Conservation (phyloP, 2,329 filamentous ascomycete species). For the Geosmithia putterillii region DNA sequence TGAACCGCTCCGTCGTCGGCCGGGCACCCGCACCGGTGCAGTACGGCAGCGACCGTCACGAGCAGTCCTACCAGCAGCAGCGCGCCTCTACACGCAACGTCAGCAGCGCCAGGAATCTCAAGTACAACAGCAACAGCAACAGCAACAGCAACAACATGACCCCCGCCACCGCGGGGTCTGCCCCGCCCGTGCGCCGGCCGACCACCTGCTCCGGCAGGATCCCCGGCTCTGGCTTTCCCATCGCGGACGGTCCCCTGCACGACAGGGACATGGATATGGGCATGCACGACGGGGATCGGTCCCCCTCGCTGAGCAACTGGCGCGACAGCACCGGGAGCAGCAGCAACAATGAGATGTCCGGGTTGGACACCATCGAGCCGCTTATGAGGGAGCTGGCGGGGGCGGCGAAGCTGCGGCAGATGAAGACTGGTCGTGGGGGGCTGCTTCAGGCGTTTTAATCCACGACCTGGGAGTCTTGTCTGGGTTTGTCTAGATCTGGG, state of each 20-base stretch:
- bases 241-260: too few relatives aligned
- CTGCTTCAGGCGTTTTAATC: neutral
- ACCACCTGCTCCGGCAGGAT: constrained; percentile 11
- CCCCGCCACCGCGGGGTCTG: constrained; percentile 9
- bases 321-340: constrained; percentile 6
- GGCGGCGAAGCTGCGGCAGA: constrained; percentile 11
- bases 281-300: too few relatives aligned
- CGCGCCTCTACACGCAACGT: too few relatives aligned
- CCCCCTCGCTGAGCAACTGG: too few relatives aligned
- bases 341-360: constrained; percentile 16
- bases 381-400: constrained; percentile 30
- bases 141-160: neutral
- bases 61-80: too few relatives aligned
- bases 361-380: constrained; percentile 28
- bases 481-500: neutral
- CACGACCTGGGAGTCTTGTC: too few relatives aligned
- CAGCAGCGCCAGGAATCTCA: too few relatives aligned
- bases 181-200: constrained; percentile 8
- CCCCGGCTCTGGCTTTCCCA: too few relatives aligned
- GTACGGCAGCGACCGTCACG: too few relatives aligned
- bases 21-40: too few relatives aligned
- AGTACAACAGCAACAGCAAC: too few relatives aligned
- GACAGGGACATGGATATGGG: too few relatives aligned
- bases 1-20: constrained; percentile 8
- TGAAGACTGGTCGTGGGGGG: constrained; percentile 4